A percentile compares a stretch with the other conserved stretches of the same genome.
Conservation (phyloP, 352 stramenopile genomes). For the Phytophthora crassamura region DNA sequence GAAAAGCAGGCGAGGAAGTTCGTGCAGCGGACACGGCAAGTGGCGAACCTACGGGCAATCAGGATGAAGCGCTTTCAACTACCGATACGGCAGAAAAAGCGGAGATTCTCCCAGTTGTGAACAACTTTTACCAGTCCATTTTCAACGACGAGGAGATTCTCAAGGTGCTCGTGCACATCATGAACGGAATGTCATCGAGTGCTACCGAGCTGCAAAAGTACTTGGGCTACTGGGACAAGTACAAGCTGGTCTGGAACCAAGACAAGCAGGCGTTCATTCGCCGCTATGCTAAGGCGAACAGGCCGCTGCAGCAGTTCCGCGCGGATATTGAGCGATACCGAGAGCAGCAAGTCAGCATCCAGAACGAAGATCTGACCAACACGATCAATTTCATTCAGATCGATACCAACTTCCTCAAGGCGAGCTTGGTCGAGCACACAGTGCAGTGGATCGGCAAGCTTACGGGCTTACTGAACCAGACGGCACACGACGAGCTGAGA, state of each 20-base stretch:
- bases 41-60: constrained; percentile 21
- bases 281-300: constrained; percentile 95
- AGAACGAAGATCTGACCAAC: constrained; percentile 92
- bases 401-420: constrained; percentile 94
- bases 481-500: constrained; percentile 86
- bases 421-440: constrained; percentile 91
- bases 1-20: constrained; percentile 33
- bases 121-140: constrained; percentile 94
- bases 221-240: constrained; percentile 95
- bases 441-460: constrained; percentile 95
- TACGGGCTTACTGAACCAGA: constrained; percentile 92
- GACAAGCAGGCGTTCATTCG: constrained; percentile 96
- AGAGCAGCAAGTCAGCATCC: constrained; percentile 92
- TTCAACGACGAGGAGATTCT: constrained; percentile 97
- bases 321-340: constrained; percentile 92
- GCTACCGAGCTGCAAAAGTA: constrained; percentile 95
- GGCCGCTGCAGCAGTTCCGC: constrained; percentile 93
- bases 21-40: constrained; percentile 26
- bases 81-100: constrained; percentile 20
- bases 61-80: constrained; percentile 23
- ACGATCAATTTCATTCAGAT: constrained; percentile 97
- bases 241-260: constrained; percentile 94
- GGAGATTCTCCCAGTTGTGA: constrained; percentile 27
- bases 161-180: constrained; percentile 95
- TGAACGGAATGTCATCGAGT: constrained; percentile 96